phyloP scores from a whole-genome alignment of 2,329 filamentous ascomycete genomes.

The Scedosporium aurantiacum region DNA sequence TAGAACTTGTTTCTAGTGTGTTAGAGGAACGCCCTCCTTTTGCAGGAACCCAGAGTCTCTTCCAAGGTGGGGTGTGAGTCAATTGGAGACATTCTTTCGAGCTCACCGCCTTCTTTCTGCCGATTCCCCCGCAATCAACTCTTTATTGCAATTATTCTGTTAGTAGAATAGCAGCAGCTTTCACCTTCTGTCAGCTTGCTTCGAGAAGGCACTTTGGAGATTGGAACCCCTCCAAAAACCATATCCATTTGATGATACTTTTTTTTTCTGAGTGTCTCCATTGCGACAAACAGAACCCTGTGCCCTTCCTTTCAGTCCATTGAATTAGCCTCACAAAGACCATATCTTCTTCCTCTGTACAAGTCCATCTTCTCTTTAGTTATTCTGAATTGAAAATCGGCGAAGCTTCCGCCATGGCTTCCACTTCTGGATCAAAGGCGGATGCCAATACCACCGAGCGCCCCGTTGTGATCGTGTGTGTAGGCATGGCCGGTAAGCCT shows the following conservation, averaged over 20 bases:
- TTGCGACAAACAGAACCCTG: too few relatives aligned
- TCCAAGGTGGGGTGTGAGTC: background rate
- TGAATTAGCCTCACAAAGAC: too few relatives aligned
- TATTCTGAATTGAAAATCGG: background rate
- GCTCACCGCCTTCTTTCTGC: conserved; percentile 3
- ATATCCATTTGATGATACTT: too few relatives aligned
- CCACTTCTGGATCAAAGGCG: background rate
- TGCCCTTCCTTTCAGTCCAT: too few relatives aligned
- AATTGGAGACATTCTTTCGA: background rate
- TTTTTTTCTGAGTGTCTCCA: too few relatives aligned
- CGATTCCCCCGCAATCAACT: conserved; percentile 2
- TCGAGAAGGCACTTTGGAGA: too few relatives aligned
- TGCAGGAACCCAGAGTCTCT: background rate
- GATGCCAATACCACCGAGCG: conserved; percentile 6
- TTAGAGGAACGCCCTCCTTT: background rate
- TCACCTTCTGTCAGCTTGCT: background rate
- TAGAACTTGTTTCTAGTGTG: background rate
- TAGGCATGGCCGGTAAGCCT: conserved; percentile 80
- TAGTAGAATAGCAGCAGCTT: background rate
- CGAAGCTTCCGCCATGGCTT: background rate
- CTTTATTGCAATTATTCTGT: conserved; percentile 1
- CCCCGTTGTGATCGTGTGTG: conserved; percentile 77
- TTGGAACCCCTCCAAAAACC: background rate
- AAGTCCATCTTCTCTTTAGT: background rate
- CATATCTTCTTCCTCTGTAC: too few relatives aligned